These are phyloP conservation scores for Penicillium chermesinum DNA, from an alignment of 495 filamentous ascomycete species.

Conservation along the genomic window DNA sequence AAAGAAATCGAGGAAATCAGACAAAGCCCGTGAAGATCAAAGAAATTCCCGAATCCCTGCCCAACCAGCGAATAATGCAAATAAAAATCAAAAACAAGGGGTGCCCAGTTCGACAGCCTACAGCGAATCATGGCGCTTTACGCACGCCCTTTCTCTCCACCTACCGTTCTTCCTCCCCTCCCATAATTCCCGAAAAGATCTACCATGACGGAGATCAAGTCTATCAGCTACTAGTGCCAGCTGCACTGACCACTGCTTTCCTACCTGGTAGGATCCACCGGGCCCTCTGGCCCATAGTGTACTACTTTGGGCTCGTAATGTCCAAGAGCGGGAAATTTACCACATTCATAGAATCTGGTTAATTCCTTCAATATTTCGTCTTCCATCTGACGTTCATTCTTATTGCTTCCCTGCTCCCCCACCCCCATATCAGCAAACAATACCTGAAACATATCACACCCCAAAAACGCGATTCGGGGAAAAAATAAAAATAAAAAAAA, in stretches of 20 bases:
- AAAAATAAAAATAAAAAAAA: too few species aligned
- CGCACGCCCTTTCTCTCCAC: constrained; percentile 4
- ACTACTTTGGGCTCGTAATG: too few species aligned
- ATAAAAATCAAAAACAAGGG: constrained; percentile 7
- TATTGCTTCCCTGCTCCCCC: too few species aligned
- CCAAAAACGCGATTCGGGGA: background rate
- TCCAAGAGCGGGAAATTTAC: background rate
- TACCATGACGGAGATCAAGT: constrained; percentile 40
- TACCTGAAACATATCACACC: too few species aligned
- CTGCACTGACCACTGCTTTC: constrained; percentile 38
- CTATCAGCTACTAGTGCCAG: constrained; percentile 38
- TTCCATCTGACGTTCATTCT: too few species aligned
- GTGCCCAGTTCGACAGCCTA: constrained; percentile 5
- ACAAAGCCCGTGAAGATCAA: background rate
- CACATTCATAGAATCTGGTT: too few species aligned
- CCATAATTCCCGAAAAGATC: constrained; percentile 24
- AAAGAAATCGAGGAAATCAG: too few species aligned
- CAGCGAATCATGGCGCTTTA: background rate
- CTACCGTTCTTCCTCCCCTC: background rate
- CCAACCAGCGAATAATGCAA: too few species aligned
- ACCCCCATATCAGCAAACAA: too few species aligned
- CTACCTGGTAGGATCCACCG: constrained; percentile 13
- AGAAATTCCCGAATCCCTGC: background rate
- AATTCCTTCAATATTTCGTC: too few species aligned
- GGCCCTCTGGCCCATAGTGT: too few species aligned